Evolutionary conservation across 2,329 filamentous ascomycete genomes (phyloP).

Genomic region (Fusarium mangiferae): DNA sequence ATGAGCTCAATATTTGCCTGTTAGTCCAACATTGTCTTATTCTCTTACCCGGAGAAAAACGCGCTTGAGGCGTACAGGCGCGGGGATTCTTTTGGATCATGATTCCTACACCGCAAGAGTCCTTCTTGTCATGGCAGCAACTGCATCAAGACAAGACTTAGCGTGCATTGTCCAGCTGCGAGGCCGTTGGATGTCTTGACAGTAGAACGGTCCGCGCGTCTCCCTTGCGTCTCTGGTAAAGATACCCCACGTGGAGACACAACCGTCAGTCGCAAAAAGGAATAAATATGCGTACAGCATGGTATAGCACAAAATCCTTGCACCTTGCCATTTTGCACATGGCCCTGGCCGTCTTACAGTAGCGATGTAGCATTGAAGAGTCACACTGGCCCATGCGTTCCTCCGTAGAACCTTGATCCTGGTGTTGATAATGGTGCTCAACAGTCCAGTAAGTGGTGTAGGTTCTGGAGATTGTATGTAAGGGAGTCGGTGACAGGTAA

Average conservation of each 20-base stretch:
- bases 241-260: slow-evolving; percentile 24
- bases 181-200: slow-evolving; percentile 25
- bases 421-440: neutral
- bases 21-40: neutral
- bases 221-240: slow-evolving; percentile 1
- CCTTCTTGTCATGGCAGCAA: neutral
- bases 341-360: neutral
- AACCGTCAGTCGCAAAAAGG: slow-evolving; percentile 19
- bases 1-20: slow-evolving; percentile 2
- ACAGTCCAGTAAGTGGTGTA: neutral
- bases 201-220: slow-evolving; percentile 27
- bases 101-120: neutral
- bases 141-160: neutral
- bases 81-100: neutral
- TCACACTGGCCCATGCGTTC: neutral
- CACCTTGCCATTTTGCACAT: slow-evolving; percentile 12
- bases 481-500: neutral
- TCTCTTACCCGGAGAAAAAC: neutral
- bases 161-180: neutral
- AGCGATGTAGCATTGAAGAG: slow-evolving; percentile 26
- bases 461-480: neutral
- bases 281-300: neutral
- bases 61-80: slow-evolving; percentile 12
- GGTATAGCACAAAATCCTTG: slow-evolving; percentile 5
- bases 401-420: slow-evolving; percentile 4